phyloP scores from a whole-genome alignment of 768 basidiomycete genomes.

The Cyathus striatus region DNA sequence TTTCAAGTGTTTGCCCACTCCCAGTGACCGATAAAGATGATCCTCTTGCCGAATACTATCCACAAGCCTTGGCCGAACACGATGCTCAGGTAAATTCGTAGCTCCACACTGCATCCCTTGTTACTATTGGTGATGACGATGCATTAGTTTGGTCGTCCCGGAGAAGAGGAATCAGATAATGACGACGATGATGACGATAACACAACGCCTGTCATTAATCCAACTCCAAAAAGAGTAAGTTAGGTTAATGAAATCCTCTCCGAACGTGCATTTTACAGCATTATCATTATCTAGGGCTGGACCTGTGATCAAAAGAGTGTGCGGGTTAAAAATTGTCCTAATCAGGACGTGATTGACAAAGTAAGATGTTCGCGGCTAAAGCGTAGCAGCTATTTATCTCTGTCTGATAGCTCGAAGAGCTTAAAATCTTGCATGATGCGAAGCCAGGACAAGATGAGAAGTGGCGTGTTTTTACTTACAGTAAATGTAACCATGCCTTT shows the following conservation, averaged over 20 bases:
- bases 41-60: conserved; percentile 64
- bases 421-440: conserved; percentile 58
- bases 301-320: conserved; percentile 51
- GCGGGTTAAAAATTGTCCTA: conserved; percentile 35
- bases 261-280: no score
- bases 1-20: conserved; percentile 4
- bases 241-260: conserved; percentile 7
- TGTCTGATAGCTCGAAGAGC: conserved; percentile 51
- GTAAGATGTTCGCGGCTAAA: conserved; percentile 22
- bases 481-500: conserved; percentile 43
- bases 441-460: conserved; percentile 56
- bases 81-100: conserved; percentile 33
- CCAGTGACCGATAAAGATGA: conserved; percentile 24
- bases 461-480: conserved; percentile 65
- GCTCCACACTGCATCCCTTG: conserved; percentile 1
- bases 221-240: conserved; percentile 6
- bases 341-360: conserved; percentile 75
- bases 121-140: background rate
- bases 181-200: conserved; percentile 14
- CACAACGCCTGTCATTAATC: conserved; percentile 13
- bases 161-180: conserved; percentile 29
- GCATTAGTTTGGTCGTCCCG: conserved; percentile 27
- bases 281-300: no score
- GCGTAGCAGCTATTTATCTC: background rate
- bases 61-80: conserved; percentile 43